These are phyloP conservation scores for Chaetomium strumarium DNA, from an alignment of 2,329 filamentous ascomycete species.

Conservation along the genomic window DNA sequence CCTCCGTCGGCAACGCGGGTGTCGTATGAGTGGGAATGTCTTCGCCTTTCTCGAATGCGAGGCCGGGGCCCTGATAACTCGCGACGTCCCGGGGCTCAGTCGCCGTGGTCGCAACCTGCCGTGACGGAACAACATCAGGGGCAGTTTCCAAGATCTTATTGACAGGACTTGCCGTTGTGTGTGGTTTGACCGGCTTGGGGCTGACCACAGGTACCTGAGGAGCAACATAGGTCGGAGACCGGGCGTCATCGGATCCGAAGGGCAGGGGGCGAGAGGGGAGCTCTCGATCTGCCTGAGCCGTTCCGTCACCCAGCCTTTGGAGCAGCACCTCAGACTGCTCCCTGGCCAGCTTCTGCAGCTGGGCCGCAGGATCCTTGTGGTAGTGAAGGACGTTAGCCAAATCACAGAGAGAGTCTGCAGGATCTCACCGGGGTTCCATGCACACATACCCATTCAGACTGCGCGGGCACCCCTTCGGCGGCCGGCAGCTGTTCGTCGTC, in stretches of 20 bases:
- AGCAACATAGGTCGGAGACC: slow-evolving; percentile 41
- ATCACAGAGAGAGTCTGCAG: slow-evolving; percentile 49
- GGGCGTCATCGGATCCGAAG: slow-evolving; percentile 46
- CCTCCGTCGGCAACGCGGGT: slow-evolving; percentile 35
- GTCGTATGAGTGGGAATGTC: slow-evolving; percentile 33
- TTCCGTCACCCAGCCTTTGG: slow-evolving; percentile 40
- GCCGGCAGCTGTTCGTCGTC: slow-evolving; percentile 58
- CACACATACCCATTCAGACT: slow-evolving; percentile 91
- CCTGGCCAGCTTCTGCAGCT: slow-evolving; percentile 63
- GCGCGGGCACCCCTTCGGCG: slow-evolving; percentile 77
- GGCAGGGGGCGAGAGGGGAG: slow-evolving; percentile 47
- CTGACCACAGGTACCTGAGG: slow-evolving; percentile 34
- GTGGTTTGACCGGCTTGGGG: slow-evolving; percentile 31
- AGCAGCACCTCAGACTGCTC: slow-evolving; percentile 60
- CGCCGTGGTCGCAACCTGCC: slow-evolving; percentile 4
- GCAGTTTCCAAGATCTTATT: slow-evolving; percentile 24
- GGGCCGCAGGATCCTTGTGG: slow-evolving; percentile 61
- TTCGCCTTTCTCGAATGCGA: slow-evolving; percentile 48
- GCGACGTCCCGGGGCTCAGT: not conserved
- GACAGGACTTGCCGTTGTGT: slow-evolving; percentile 25
- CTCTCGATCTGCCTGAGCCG: slow-evolving; percentile 28
- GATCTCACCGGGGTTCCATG: slow-evolving; percentile 45
- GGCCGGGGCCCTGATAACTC: slow-evolving; percentile 44
- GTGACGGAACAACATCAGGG: slow-evolving; percentile 11
- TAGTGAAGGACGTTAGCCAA: slow-evolving; percentile 47